Base-by-base conservation (phyloP, 768 basidiomycete species). In the Suillus ampliporus region DNA sequence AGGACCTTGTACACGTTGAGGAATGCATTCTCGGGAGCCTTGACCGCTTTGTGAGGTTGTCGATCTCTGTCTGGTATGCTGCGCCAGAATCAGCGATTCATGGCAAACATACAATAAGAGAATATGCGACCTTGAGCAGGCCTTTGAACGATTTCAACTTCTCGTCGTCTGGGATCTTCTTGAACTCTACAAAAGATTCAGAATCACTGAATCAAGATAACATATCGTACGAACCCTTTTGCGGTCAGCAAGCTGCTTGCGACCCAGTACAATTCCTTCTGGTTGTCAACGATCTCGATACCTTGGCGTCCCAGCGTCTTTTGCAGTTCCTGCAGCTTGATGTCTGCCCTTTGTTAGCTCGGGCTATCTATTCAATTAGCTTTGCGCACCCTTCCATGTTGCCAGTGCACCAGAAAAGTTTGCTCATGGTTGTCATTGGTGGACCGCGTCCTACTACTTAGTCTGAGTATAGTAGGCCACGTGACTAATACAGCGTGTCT, bases 51-150 rank as follows among this genome's bases (percentile, higher is more conserved):
- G 97, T 99, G 67, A 99, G 87, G 71, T 82, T 90, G 81, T 99
- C 97, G 61, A 99, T 98, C 79, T 99, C 97, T 4, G 89, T 85
- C 77, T 99, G 97, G 80, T 98, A 98, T 1, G 95, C 95, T 95
- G 53, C 57, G 11, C 62, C 17, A 56, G 28, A 23, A 38, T 31
- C 13, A 21, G 11, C 3, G 26, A 58, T 50, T 4, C 31, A 46
- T 44, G 59, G n/a, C 28, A n/a, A 46, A n/a, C 47, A 40, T 21
- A 43, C 34, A 43, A 31, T 52, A 23, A 56, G 46, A 64, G 57
- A 26, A 66, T 50, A 10, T 26, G 23, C 79, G 59, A 62, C 84
- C 80, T 97, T 98, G 59, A 99, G 82, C 23, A 99, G 82, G 13
- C 87, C 87, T 78, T 97, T 99, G 85, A 97, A 92, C 14, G 89